Evolutionary conservation across 2,329 filamentous ascomycete genomes (phyloP), one percentile per base, ranked within the genome.

Genomic region (Xylariaceae sp.): DNA sequence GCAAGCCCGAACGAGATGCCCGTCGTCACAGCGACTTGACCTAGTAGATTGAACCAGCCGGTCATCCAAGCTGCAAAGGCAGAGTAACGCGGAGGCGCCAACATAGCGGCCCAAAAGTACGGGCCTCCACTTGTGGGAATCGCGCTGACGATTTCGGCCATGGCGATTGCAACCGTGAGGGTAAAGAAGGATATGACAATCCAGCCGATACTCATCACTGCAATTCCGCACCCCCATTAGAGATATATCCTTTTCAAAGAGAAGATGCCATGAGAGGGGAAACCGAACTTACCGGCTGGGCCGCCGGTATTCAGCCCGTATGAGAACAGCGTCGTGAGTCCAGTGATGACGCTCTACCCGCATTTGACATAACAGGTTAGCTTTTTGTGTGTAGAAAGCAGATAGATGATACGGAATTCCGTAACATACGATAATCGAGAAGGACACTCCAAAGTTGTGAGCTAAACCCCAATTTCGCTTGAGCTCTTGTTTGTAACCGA

Each of bases 21-120:
- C 18, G 85, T 72, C 0, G 78, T 79, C 18, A 80, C 77, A 21
- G 87, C 90, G 87, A 87, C 90, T 70, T 90, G 90, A 0, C 88
- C 88, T 2, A 90, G 86, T 0, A 90, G 76, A 0, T 86, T 89
- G 52, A 89, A 70, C 87, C 88, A 90, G 14, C 88, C 88, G 4
- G 87, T 88, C 23, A 89, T 83, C 78, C 87, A 90, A 9, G 81
- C 85, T 46, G 87, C 84, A 50, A 89, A 79, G 2, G 86, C 86
- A 3, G 87, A 85, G 76, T 83, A 90, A 68, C 85, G 77, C 40
- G 78, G 80, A 0, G 86, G 87, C 1, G 82, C 80, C 20, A 90
- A 77, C 83, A 90, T 87, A 1, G 87, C 86, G 52, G 82, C 87
- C 82, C 82, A 84, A 74, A 90, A 90, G 71, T 90, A 90, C 2